Percentiles rank a stretch among this genome's conserved stretches.
phyloP scores from a whole-genome alignment of 1,284 basidiomycete species.

The Termitomyces sp. region DNA sequence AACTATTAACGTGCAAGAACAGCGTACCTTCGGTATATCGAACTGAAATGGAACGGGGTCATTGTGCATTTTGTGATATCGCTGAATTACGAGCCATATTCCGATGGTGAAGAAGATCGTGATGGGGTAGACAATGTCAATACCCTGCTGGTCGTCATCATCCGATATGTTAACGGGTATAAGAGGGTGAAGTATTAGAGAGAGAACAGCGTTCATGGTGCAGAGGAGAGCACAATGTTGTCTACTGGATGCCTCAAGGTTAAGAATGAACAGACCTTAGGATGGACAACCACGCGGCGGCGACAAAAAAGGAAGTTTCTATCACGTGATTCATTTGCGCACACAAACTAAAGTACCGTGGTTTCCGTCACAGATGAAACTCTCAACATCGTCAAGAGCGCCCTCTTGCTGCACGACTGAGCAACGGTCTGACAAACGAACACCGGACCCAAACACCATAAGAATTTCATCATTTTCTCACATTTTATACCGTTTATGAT shows the following conservation, averaged over 20 bases:
- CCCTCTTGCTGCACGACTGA: no score
- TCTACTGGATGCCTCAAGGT: background rate
- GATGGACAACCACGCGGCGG: constrained; percentile 3
- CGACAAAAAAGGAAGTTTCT: background rate
- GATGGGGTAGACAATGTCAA: constrained; percentile 53
- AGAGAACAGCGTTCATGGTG: constrained; percentile 39
- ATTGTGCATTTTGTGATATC: constrained; percentile 68
- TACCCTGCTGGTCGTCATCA: constrained; percentile 39
- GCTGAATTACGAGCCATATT: constrained; percentile 69
- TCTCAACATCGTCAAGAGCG: no score
- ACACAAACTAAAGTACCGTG: no score
- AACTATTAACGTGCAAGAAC: background rate
- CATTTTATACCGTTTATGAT: no score
- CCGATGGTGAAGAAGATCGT: constrained; percentile 66
- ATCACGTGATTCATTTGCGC: background rate
- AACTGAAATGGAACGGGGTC: constrained; percentile 63
- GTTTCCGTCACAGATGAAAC: no score
- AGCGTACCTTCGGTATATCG: constrained; percentile 53
- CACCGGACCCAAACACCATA: no score
- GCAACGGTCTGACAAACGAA: no score
- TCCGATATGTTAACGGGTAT: constrained; percentile 41
- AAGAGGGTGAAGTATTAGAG: constrained; percentile 46
- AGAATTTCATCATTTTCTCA: no score
- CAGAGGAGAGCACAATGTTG: constrained; percentile 2
- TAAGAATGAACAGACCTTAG: background rate